Evolutionary conservation across 2,329 filamentous ascomycete species (phyloP).

Genomic region (Colletotrichum godetiae): DNA sequence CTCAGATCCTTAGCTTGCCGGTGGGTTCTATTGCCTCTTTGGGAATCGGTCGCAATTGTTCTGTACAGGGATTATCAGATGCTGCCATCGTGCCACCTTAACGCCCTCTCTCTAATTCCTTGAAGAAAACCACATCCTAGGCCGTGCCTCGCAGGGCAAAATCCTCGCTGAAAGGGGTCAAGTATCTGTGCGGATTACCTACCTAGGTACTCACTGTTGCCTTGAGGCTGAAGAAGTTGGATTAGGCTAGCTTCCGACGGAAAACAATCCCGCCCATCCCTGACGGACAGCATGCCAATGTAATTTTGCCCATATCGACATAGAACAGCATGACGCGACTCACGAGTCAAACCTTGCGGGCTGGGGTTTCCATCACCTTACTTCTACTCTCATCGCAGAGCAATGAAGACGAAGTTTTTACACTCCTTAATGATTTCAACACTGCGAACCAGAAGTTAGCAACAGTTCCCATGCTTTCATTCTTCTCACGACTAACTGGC

Average conservation of each 20-base stretch:
- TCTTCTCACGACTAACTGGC: not conserved
- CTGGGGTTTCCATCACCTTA: not conserved
- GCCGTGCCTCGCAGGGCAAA: not conserved
- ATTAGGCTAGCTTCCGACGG: not conserved
- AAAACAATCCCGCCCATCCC: not conserved
- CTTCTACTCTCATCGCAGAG: not conserved
- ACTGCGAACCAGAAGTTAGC: not conserved
- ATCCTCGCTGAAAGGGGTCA: not conserved
- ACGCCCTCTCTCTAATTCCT: not conserved
- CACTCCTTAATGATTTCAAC: not conserved
- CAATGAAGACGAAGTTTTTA: not conserved
- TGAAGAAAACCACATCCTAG: not conserved
- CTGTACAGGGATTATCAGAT: not conserved
- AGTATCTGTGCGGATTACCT: not conserved
- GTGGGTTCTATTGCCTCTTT: not conserved
- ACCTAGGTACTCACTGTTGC: not conserved
- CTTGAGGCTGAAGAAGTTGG: not conserved
- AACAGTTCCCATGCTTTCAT: not conserved
- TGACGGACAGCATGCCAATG: not conserved
- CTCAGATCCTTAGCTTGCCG: not conserved
- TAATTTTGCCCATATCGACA: not conserved
- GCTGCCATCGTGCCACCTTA: not conserved
- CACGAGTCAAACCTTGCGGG: not conserved
- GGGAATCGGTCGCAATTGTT: not conserved
- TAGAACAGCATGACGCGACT: not conserved